A percentile compares a stretch with the other conserved stretches of the same genome.
phyloP scores from a whole-genome alignment of 768 basidiomycete genomes.

The Plicaturopsis crispa region DNA sequence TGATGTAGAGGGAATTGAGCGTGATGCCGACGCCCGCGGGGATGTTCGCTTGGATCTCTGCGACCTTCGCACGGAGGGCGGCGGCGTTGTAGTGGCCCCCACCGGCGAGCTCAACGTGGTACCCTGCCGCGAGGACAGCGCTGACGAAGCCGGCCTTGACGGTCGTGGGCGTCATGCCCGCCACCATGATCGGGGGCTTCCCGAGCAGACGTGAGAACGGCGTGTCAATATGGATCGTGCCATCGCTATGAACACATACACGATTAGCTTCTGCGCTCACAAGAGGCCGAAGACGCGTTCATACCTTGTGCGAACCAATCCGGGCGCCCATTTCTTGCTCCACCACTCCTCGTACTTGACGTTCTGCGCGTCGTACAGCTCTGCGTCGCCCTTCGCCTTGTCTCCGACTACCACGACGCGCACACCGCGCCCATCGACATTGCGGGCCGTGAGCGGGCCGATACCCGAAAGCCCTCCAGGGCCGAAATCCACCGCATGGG shows the following conservation, averaged over 20 bases:
- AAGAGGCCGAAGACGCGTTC: constrained; percentile 15
- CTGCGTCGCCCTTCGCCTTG: constrained; percentile 80
- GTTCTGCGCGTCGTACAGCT: constrained; percentile 62
- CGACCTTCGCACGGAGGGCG: constrained; percentile 83
- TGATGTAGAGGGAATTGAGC: constrained; percentile 95
- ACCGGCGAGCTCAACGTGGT: constrained; percentile 94
- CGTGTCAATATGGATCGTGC: constrained; percentile 87
- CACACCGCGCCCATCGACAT: constrained; percentile 90
- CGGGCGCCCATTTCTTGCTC: constrained; percentile 83
- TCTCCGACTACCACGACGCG: constrained; percentile 89
- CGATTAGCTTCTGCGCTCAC: constrained; percentile 6
- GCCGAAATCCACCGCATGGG: constrained; percentile 95
- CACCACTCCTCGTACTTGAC: constrained; percentile 84
- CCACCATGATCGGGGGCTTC: constrained; percentile 98
- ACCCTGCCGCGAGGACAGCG: constrained; percentile 88
- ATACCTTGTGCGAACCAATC: constrained; percentile 84
- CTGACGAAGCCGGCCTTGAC: constrained; percentile 94
- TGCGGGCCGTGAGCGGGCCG: constrained; percentile 82
- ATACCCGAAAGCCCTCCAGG: constrained; percentile 93
- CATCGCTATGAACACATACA: constrained; percentile 53
- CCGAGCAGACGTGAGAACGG: constrained; percentile 93
- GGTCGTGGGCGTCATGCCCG: constrained; percentile 98
- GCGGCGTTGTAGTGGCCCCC: constrained; percentile 94
- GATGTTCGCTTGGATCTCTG: constrained; percentile 84
- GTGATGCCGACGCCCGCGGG: constrained; percentile 89